Conservation (phyloP, 73 alveolate genomes). For the Tetrahymena elliotti region DNA sequence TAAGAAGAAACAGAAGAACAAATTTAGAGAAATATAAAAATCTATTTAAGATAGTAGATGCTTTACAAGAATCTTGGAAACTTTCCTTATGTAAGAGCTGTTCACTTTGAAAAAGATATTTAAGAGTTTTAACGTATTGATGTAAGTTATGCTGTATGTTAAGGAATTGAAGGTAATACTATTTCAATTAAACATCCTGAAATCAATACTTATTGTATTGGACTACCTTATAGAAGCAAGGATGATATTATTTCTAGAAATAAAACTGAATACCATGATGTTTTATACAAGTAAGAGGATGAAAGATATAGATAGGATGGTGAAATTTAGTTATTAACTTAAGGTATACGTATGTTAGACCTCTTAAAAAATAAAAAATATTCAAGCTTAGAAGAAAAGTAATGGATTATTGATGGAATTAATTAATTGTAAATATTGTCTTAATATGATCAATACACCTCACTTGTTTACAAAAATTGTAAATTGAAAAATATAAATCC, state of each 20-base stretch:
- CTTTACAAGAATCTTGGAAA: background rate
- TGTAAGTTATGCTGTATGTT: background rate
- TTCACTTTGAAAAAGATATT: background rate
- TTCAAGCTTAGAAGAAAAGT: background rate
- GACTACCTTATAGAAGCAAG: background rate
- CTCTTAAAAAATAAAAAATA: background rate
- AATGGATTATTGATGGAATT: background rate
- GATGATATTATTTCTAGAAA: background rate
- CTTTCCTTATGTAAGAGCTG: background rate
- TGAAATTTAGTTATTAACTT: background rate
- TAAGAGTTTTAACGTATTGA: background rate
- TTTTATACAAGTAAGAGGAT: background rate
- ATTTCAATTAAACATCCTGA: background rate
- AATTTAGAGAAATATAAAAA: background rate
- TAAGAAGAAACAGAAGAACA: background rate
- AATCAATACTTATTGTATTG: background rate
- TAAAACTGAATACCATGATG: background rate
- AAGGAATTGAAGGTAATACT: background rate
- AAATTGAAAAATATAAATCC: background rate
- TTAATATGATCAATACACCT: background rate
- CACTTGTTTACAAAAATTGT: background rate
- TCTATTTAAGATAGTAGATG: background rate
- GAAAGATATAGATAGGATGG: background rate
- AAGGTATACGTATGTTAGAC: background rate
- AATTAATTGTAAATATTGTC: background rate